Evolutionary conservation across 1,284 basidiomycete species (phyloP).

Genomic region (Salmacisia buchloeana): DNA sequence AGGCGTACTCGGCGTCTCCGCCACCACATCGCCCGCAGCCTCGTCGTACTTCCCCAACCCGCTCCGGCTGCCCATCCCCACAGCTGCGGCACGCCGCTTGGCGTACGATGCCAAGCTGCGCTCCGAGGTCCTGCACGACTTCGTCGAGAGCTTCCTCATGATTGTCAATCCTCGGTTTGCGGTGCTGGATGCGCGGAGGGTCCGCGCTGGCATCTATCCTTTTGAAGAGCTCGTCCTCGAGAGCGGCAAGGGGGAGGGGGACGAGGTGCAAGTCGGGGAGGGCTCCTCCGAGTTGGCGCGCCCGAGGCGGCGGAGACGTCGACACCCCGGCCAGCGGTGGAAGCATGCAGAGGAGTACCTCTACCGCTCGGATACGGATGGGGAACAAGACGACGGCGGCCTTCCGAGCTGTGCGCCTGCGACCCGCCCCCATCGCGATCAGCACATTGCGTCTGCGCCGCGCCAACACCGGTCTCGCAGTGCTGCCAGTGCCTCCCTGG

Average conservation of each 20-base stretch:
- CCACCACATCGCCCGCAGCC: background rate
- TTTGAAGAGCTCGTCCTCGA: slow-evolving; percentile 1
- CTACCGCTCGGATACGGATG: background rate
- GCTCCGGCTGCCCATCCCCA: slow-evolving; percentile 23
- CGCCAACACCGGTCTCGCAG: background rate
- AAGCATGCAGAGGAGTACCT: slow-evolving; percentile 1
- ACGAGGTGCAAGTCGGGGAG: slow-evolving; percentile 8
- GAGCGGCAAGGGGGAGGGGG: background rate
- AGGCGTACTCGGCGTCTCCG: background rate
- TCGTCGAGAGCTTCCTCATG: slow-evolving; percentile 36
- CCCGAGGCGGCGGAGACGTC: background rate
- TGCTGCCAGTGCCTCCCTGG: background rate
- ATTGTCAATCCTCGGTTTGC: slow-evolving; percentile 34
- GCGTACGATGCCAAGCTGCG: slow-evolving; percentile 8
- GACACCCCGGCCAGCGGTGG: too few relatives aligned
- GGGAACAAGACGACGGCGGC: slow-evolving; percentile 8
- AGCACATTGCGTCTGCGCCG: background rate
- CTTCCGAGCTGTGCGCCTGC: slow-evolving; percentile 19
- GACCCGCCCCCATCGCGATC: slow-evolving; percentile 16
- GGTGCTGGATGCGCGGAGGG: slow-evolving; percentile 23
- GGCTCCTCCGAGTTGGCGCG: slow-evolving; percentile 25
- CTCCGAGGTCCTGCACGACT: slow-evolving; percentile 29
- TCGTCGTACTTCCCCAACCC: slow-evolving; percentile 13
- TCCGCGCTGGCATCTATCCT: slow-evolving; percentile 6
- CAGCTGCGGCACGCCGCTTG: slow-evolving; percentile 9